A percentile compares a stretch with the other conserved stretches of the same genome.
Conservation (phyloP, 345 rosid species). For the Hypericum perforatum region DNA sequence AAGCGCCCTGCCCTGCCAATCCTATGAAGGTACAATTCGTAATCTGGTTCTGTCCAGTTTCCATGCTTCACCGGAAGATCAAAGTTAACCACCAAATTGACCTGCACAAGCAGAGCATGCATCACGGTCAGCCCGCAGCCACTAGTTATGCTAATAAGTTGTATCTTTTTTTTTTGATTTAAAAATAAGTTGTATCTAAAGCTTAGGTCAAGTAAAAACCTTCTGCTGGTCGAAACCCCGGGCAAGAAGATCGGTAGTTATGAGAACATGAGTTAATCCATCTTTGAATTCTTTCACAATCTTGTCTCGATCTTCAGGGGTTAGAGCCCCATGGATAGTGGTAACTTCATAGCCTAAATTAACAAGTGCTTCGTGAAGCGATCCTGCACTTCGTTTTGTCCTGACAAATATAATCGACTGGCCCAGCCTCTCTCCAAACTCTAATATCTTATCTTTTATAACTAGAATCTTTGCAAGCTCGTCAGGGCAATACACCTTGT, state of each 20-base stretch:
- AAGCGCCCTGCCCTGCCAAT: slow-evolving; percentile 97
- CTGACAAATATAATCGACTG: slow-evolving; percentile 78
- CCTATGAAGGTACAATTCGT: slow-evolving; percentile 87
- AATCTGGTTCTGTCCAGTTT: slow-evolving; percentile 52
- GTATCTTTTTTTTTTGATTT: too few relatives aligned
- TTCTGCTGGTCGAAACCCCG: slow-evolving; percentile 93
- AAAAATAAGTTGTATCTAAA: too few relatives aligned
- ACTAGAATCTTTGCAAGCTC: slow-evolving; percentile 61
- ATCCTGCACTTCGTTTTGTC: slow-evolving; percentile 48
- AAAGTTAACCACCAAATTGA: slow-evolving; percentile 78
- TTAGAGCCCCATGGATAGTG: slow-evolving; percentile 61
- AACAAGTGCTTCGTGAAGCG: slow-evolving; percentile 51
- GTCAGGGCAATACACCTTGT: slow-evolving; percentile 73
- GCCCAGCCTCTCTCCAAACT: slow-evolving; percentile 70
- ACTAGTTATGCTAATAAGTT: too few relatives aligned
- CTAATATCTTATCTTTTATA: slow-evolving; percentile 74
- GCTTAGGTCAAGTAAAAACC: slow-evolving; percentile 24
- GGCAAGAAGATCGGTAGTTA: slow-evolving; percentile 81
- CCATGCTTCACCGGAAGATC: slow-evolving; percentile 64
- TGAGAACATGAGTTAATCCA: slow-evolving; percentile 76
- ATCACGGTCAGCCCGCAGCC: too few relatives aligned
- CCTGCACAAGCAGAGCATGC: slow-evolving; percentile 29
- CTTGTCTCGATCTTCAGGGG: slow-evolving; percentile 61
- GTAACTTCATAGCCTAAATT: slow-evolving; percentile 77
- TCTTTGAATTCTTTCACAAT: slow-evolving; percentile 83